These are phyloP conservation scores for Aquilaria malaccensis DNA, from an alignment of 345 rosid genomes.

Conservation along the genomic window DNA sequence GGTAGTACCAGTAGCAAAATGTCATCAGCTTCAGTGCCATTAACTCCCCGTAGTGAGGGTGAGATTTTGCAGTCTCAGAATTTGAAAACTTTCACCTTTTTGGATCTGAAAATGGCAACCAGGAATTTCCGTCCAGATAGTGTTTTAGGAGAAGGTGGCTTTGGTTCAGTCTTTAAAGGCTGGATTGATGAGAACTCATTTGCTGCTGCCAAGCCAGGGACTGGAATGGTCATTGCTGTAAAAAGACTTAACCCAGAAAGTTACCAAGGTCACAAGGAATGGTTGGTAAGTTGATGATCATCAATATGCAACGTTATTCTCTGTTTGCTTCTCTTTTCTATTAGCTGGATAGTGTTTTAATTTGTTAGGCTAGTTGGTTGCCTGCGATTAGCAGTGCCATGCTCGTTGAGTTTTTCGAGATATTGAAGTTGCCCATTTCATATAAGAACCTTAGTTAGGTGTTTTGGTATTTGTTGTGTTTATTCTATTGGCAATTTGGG, in stretches of 20 bases:
- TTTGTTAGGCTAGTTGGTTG: background rate
- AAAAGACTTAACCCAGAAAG: slow-evolving; percentile 62
- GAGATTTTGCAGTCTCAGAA: slow-evolving; percentile 60
- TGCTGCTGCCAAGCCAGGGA: slow-evolving; percentile 62
- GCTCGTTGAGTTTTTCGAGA: background rate
- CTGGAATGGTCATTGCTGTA: slow-evolving; percentile 64
- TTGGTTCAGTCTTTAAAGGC: slow-evolving; percentile 75
- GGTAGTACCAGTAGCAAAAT: slow-evolving; percentile 33
- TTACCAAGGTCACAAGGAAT: slow-evolving; percentile 70
- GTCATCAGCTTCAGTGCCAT: slow-evolving; percentile 38
- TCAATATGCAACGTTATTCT: background rate
- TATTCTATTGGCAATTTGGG: background rate
- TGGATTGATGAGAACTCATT: slow-evolving; percentile 59
- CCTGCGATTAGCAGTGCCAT: background rate
- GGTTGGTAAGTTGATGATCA: slow-evolving; percentile 57
- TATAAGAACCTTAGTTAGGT: slow-evolving; percentile 1
- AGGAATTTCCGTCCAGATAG: slow-evolving; percentile 68
- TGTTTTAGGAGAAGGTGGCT: slow-evolving; percentile 73
- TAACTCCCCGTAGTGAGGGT: slow-evolving; percentile 54
- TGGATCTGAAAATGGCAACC: slow-evolving; percentile 53
- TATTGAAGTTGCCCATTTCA: background rate
- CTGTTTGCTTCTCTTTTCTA: background rate
- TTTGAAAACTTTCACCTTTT: slow-evolving; percentile 41
- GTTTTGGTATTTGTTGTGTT: background rate
- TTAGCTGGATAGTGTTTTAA: background rate